Evolutionary conservation across 1,139 yeast genomes (phyloP), one percentile per base, ranked within the genome.

Genomic region (Blastobotrys serpentis): DNA sequence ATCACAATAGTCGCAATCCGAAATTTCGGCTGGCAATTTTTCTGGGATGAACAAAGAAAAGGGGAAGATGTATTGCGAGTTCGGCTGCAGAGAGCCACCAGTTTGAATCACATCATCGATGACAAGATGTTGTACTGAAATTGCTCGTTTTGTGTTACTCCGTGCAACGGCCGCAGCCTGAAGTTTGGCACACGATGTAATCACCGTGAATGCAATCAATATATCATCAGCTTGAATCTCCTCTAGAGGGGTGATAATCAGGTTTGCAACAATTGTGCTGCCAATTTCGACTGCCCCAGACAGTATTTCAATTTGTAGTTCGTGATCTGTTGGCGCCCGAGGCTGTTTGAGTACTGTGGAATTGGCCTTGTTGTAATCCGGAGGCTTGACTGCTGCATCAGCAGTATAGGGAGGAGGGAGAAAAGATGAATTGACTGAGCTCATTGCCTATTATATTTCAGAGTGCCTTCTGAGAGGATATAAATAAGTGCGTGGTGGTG

Each of bases 31-130:
- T 4, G 40, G 40, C 10, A 36, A 4, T 19, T 19, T 17, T 13
- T 36, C 40, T 10, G 40, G 40, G n/a, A 36, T 11, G 10, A 19
- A 36, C 19, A 36, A 7, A 17, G 40, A 36, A 13, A 36, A 19
- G 5, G 40, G 40, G 40, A 36, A 36, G 16, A 19, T 36, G 25
- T 36, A 36, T 11, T 19, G 19, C 5, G 22, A 36, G 11, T 13
- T 25, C n/a, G 10, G 10, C 6, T 19, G 40, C 3, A 36, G 22
- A 4, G 4, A 7, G 6, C 14, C 19, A 7, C 16, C 40, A 11
- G 18, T 17, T 4, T 23, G 40, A n/a, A n/a, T n/a, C 25, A 36
- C 6, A 18, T 36, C 40, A 5, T 7, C 14, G 5, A 10, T n/a
- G 13, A 10, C 13, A 7, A 36, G 18, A 6, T 19, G 40, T 11